Evolutionary conservation across 805 yeast species (phyloP), one percentile per base, ranked within the genome.

Genomic region (Yarrowia divulgata): DNA sequence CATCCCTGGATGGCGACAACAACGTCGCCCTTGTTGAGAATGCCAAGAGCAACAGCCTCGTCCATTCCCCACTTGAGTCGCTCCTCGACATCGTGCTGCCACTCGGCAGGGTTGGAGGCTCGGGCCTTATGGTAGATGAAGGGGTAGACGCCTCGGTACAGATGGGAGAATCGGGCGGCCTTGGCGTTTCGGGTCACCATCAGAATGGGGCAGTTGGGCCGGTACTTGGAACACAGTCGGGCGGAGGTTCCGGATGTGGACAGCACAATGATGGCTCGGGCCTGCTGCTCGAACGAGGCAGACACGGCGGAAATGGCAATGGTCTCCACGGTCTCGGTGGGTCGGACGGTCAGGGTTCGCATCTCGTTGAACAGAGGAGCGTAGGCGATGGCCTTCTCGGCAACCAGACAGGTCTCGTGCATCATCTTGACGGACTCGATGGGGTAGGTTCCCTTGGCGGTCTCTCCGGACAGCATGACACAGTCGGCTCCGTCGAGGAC

Each of bases 381-480:
- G 87, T 95, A 92, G 76, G 98, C 91, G 80, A 94, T 88, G 75
- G 97, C 97, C 85, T 90, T 90, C 87, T 95, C 99, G 77, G 99
- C 98, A 78, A 92, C 89, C 78, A 94, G 82, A 78, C 96, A 88
- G 73, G 98, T 95, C 86, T 93, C 94, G 84, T 93, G 97, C 99
- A 95, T 95, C 93, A 95, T 93, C 75, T 93, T 86, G 74, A 95
- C 99, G 73, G 99, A 97, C 85, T 95, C 97, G 73, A 89, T 82
- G 81, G 99, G 99, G 86, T 95, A 95, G 87, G 88, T 88, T 86
- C 99, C 99, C 89, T 95, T 95, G 79, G 99, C 99, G 77, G 99
- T 95, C 86, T 95, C 99, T 81, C 99, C 99, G 70, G 97, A 90
- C 81, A 95, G 88, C 99, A 95, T 95, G 80, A 95, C 98, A 90